Evolutionary conservation across 495 filamentous ascomycete genomes (phyloP).

Genomic region (Penicillium malachiteum): DNA sequence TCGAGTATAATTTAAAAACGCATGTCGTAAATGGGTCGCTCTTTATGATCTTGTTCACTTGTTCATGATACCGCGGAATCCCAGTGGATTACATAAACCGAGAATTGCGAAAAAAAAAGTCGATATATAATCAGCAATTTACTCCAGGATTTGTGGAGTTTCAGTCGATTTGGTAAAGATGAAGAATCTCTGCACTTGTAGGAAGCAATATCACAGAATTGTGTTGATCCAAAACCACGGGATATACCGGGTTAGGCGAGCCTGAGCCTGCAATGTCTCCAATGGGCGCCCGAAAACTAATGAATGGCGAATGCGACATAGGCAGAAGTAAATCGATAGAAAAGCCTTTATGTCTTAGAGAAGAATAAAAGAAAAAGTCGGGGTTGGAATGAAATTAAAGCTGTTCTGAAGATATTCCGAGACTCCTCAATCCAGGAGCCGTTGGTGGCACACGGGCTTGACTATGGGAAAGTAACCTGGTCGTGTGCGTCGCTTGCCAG

Average conservation of each 20-base stretch:
- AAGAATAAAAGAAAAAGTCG: neutral
- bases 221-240: neutral
- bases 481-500: neutral
- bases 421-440: neutral
- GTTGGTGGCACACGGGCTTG: neutral
- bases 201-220: neutral
- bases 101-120: conserved; percentile 6
- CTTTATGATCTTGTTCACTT: conserved; percentile 28
- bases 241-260: neutral
- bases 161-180: neutral
- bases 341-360: neutral
- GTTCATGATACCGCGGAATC: conserved; percentile 35
- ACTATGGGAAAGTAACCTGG: neutral
- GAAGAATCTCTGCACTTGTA: neutral
- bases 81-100: conserved; percentile 24
- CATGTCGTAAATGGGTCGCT: conserved; percentile 30
- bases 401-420: neutral
- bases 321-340: neutral
- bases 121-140: conserved; percentile 8
- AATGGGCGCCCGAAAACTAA: too few relatives aligned
- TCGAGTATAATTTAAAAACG: conserved; percentile 24
- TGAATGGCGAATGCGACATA: neutral
- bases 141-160: neutral
- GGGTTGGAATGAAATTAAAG: neutral
- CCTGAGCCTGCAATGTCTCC: too few relatives aligned